phyloP scores from a whole-genome alignment of 2,329 filamentous ascomycete genomes.

The Sclerotinia minor region DNA sequence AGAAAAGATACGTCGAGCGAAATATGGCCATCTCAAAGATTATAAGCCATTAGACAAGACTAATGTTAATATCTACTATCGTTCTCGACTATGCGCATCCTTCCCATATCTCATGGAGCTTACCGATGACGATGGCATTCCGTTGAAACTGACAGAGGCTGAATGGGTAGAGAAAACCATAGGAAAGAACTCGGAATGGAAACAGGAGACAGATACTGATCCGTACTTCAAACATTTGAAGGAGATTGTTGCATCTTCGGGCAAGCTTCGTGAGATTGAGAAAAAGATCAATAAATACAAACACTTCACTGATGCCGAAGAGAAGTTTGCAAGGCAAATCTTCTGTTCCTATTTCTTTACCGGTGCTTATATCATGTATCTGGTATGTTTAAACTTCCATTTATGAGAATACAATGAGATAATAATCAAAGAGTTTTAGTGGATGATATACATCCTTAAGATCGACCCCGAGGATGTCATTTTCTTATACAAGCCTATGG shows the following conservation, averaged over 20 bases:
- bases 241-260: slow-evolving; percentile 1
- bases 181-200: neutral
- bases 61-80: slow-evolving; percentile 18
- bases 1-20: slow-evolving; percentile 10
- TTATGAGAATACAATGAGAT: neutral
- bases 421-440: slow-evolving; percentile 14
- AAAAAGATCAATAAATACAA: slow-evolving; percentile 10
- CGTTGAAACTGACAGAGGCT: slow-evolving; percentile 3
- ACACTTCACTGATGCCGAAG: neutral
- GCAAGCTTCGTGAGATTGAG: slow-evolving; percentile 10
- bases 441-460: neutral
- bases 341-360: slow-evolving; percentile 17
- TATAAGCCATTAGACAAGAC: slow-evolving; percentile 15
- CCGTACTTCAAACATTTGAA: slow-evolving; percentile 7
- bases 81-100: neutral
- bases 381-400: slow-evolving; percentile 9
- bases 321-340: neutral
- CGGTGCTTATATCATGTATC: neutral
- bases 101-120: slow-evolving; percentile 5
- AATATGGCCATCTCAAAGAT: neutral
- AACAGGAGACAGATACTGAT: slow-evolving; percentile 1
- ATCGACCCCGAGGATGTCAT: neutral
- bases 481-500: slow-evolving; percentile 3
- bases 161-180: slow-evolving; percentile 8
- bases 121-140: neutral